A percentile compares a stretch with the other conserved stretches of the same genome.
phyloP scores from a whole-genome alignment of 176 grass and related monocot species.

The Rhynchospora tenuis region DNA sequence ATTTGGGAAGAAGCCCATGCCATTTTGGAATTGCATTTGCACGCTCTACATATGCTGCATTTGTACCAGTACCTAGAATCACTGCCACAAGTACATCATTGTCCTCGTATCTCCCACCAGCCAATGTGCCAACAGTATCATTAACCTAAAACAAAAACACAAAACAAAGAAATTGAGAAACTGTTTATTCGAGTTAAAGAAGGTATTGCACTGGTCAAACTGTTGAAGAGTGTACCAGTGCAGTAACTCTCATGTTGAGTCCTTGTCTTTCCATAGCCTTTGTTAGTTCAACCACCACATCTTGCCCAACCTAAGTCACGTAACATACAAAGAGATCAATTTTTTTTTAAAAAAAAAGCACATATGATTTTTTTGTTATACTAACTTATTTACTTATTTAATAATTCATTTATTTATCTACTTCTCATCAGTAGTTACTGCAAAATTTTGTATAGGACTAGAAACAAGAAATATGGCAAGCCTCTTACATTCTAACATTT shows the following conservation, averaged over 20 bases:
- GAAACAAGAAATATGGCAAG: neutral
- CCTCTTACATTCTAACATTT: neutral
- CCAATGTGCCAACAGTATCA: slow-evolving; percentile 22
- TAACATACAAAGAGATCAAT: neutral
- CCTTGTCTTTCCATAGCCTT: slow-evolving; percentile 51
- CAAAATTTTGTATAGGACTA: neutral
- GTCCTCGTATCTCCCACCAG: slow-evolving; percentile 50
- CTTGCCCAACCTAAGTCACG: slow-evolving; percentile 45
- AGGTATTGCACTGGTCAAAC: neutral
- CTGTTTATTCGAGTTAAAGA: neutral
- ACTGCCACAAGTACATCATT: slow-evolving; percentile 55
- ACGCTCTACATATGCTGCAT: slow-evolving; percentile 76
- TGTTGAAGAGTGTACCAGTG: slow-evolving; percentile 22
- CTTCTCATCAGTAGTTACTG: neutral
- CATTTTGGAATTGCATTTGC: slow-evolving; percentile 68
- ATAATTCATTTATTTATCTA: neutral
- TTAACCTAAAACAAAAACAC: slow-evolving; percentile 11
- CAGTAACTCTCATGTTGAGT: slow-evolving; percentile 65
- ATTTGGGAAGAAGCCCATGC: slow-evolving; percentile 42
- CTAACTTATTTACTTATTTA: neutral
- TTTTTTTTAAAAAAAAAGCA: neutral
- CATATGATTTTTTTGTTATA: too few species aligned
- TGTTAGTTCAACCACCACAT: slow-evolving; percentile 67
- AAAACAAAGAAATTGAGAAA: neutral
- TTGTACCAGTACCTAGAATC: slow-evolving; percentile 72